Percentiles rank a stretch among this genome's conserved stretches.
phyloP scores from a whole-genome alignment of 345 rosid genomes.

The Lepidium didymum region DNA sequence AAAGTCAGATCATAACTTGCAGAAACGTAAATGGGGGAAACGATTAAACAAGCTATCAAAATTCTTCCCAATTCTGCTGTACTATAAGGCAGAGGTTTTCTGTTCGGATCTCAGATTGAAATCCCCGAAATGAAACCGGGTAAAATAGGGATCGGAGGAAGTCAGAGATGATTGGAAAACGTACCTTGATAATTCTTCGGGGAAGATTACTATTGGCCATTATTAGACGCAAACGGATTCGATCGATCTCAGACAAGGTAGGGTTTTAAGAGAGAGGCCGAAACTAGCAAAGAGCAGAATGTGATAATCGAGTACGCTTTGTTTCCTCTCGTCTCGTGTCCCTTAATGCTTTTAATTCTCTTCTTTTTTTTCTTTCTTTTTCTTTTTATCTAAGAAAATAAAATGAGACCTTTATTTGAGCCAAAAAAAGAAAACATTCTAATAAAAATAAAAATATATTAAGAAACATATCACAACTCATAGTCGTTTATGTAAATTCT shows the following conservation, averaged over 20 bases:
- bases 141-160: conserved; percentile 3
- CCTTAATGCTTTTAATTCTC: conserved; percentile 5
- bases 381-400: background rate
- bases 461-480: background rate
- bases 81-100: background rate
- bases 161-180: conserved; percentile 11
- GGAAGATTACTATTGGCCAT: conserved; percentile 99
- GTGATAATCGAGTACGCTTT: conserved; percentile 14
- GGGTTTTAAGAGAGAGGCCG: conserved; percentile 21
- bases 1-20: conserved; percentile 20
- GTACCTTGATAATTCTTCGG: conserved; percentile 95
- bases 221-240: background rate
- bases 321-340: conserved; percentile 15
- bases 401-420: background rate
- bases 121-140: background rate
- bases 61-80: background rate
- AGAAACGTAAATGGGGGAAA: background rate
- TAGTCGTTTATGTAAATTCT: background rate
- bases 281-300: background rate
- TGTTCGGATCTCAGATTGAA: background rate
- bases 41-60: background rate
- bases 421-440: no score
- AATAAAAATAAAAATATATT: no score
- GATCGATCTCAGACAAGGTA: conserved; percentile 11
- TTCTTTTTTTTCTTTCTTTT: background rate